These are phyloP conservation scores for Trametes coccinea DNA, from an alignment of 768 basidiomycete genomes.

Conservation along the genomic window DNA sequence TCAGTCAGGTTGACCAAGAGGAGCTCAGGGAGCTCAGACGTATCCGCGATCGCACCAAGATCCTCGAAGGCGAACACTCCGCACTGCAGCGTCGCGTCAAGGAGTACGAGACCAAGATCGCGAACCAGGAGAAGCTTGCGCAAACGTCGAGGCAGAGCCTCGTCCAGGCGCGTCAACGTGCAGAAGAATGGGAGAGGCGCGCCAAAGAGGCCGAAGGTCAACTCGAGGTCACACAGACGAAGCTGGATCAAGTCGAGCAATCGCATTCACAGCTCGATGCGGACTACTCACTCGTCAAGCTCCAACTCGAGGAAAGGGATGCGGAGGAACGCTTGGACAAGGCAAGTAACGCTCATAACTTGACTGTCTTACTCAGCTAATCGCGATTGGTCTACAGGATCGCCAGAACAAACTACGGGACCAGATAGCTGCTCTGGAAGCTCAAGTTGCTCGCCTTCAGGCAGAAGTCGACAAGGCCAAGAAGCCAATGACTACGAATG, in stretches of 20 bases:
- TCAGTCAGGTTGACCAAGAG: slow-evolving; percentile 65
- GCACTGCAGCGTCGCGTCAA: slow-evolving; percentile 70
- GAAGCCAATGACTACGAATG: slow-evolving; percentile 28
- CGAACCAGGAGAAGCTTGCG: slow-evolving; percentile 62
- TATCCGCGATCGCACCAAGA: slow-evolving; percentile 53
- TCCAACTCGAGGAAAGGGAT: slow-evolving; percentile 77
- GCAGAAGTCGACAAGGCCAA: slow-evolving; percentile 55
- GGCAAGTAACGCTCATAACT: slow-evolving; percentile 41
- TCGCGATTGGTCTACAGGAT: slow-evolving; percentile 46
- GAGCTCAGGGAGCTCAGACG: slow-evolving; percentile 72
- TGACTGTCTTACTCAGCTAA: not conserved
- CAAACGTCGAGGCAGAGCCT: slow-evolving; percentile 61
- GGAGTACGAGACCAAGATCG: slow-evolving; percentile 64
- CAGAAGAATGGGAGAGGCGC: slow-evolving; percentile 79
- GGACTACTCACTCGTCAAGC: slow-evolving; percentile 64
- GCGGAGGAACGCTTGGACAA: slow-evolving; percentile 65
- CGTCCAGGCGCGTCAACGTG: slow-evolving; percentile 72
- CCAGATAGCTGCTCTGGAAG: slow-evolving; percentile 63
- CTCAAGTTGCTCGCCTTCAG: slow-evolving; percentile 57
- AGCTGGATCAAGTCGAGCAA: slow-evolving; percentile 69
- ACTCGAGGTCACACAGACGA: slow-evolving; percentile 57
- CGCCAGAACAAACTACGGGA: slow-evolving; percentile 69
- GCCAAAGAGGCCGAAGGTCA: slow-evolving; percentile 70
- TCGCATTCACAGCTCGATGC: slow-evolving; percentile 64
- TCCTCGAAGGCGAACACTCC: slow-evolving; percentile 66